Evolutionary conservation across 225 moss, liverwort and hornwort species (phyloP).

Genomic region (Climacium dendroides): DNA sequence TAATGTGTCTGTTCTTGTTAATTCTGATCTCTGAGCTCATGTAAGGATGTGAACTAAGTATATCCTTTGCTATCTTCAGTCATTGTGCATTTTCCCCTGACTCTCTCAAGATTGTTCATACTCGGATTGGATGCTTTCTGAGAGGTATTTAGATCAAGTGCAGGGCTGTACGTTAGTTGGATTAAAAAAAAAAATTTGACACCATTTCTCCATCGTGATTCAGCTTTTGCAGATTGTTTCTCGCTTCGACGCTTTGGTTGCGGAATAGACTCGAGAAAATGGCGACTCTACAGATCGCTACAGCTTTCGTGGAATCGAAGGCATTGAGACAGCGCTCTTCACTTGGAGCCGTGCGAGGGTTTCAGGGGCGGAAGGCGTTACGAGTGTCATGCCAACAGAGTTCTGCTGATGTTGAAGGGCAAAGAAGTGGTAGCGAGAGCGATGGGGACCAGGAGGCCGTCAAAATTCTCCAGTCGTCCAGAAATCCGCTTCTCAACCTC

Average conservation of each 20-base stretch:
- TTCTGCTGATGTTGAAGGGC: background rate
- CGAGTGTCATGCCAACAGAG: conserved; percentile 15
- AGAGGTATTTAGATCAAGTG: background rate
- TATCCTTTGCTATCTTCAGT: background rate
- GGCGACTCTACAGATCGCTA: conserved; percentile 6
- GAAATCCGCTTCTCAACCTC: conserved; percentile 52
- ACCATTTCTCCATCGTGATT: background rate
- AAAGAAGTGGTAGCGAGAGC: background rate
- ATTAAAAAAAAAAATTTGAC: background rate
- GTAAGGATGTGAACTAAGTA: background rate
- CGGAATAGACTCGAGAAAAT: background rate
- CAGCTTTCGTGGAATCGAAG: background rate
- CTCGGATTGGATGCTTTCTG: background rate
- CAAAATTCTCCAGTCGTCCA: conserved; percentile 25
- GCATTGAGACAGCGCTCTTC: background rate
- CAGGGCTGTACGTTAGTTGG: background rate
- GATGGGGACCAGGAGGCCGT: conserved; percentile 1
- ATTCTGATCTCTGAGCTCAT: background rate
- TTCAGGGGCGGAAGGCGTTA: background rate
- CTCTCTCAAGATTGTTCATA: background rate
- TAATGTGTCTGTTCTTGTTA: background rate
- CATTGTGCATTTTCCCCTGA: background rate
- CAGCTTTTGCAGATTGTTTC: background rate
- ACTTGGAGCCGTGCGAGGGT: background rate
- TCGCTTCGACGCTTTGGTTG: background rate